phyloP scores from a whole-genome alignment of 169 alveolate species.

The Eimeria necatrix region DNA sequence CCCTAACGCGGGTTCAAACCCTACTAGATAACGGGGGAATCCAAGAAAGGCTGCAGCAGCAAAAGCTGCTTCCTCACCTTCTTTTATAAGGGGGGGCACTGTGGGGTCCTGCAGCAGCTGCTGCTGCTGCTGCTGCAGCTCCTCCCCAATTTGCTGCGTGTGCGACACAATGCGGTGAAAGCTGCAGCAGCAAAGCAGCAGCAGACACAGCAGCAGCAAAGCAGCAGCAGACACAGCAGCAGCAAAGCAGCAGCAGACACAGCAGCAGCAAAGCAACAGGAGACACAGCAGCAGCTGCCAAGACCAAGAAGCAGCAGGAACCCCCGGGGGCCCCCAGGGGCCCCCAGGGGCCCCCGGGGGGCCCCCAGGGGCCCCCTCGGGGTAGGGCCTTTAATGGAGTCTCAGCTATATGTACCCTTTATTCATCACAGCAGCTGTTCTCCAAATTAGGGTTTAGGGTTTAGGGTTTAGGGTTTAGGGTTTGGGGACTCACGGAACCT shows the following conservation, averaged over 20 bases:
- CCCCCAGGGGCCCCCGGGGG: too few species aligned
- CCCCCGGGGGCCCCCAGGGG: too few species aligned
- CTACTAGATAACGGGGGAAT: too few species aligned
- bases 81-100: constrained; percentile 40
- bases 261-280: not conserved
- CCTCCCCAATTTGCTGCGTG: constrained; percentile 29
- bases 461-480: constrained; percentile 55
- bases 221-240: not conserved
- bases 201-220: not conserved
- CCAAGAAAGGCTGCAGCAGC: not conserved
- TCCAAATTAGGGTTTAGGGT: constrained; percentile 26
- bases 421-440: too few species aligned
- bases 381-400: too few species aligned
- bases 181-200: not conserved
- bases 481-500: constrained; percentile 70
- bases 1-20: too few species aligned
- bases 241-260: not conserved
- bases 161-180: constrained; percentile 51
- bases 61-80: not conserved
- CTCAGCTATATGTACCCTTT: too few species aligned
- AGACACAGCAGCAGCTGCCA: not conserved
- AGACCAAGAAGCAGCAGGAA: too few species aligned
- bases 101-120: constrained; percentile 58
- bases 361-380: too few species aligned
- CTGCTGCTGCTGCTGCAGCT: constrained; percentile 59